phyloP scores from a whole-genome alignment of 139 green algal species.

The Spirogloea muscicola region DNA sequence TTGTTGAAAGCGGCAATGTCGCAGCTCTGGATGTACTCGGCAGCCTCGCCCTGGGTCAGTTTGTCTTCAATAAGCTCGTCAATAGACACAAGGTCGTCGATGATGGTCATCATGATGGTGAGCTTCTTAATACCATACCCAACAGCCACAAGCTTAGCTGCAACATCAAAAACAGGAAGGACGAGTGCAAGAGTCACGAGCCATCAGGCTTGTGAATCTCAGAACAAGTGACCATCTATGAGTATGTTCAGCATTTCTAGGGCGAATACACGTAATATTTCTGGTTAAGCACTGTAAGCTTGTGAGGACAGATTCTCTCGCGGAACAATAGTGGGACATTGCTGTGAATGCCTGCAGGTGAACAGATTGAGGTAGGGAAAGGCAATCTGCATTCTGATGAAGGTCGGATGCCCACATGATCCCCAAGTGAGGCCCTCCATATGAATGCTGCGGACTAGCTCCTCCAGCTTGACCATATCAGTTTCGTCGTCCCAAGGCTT shows the following conservation, averaged over 20 bases:
- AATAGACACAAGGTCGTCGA: slow-evolving; percentile 63
- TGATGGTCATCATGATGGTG: slow-evolving; percentile 68
- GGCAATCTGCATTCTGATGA: too few relatives aligned
- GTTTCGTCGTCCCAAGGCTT: slow-evolving; percentile 71
- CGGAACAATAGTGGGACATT: too few relatives aligned
- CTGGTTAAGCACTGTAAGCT: too few relatives aligned
- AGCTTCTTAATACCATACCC: slow-evolving; percentile 70
- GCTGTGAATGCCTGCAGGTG: too few relatives aligned
- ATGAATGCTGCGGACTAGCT: slow-evolving; percentile 52
- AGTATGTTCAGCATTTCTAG: too few relatives aligned
- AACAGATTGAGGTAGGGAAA: too few relatives aligned
- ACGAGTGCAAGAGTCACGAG: too few relatives aligned
- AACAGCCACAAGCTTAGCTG: slow-evolving; percentile 60
- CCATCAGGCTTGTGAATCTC: too few relatives aligned
- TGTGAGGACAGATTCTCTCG: too few relatives aligned
- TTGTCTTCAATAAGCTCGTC: slow-evolving; percentile 67
- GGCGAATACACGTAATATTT: too few relatives aligned
- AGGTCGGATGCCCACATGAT: slow-evolving; percentile 44
- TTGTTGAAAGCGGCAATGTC: slow-evolving; percentile 67
- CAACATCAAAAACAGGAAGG: too few relatives aligned
- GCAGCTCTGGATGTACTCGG: slow-evolving; percentile 58
- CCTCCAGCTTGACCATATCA: slow-evolving; percentile 57
- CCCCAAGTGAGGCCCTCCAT: slow-evolving; percentile 67
- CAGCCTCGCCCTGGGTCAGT: slow-evolving; percentile 54
- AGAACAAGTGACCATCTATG: too few relatives aligned